A percentile compares a stretch with the other conserved stretches of the same genome.
These are phyloP conservation scores for Stemphylium lycopersici DNA, from an alignment of 2,329 filamentous ascomycete species.

Conservation along the genomic window DNA sequence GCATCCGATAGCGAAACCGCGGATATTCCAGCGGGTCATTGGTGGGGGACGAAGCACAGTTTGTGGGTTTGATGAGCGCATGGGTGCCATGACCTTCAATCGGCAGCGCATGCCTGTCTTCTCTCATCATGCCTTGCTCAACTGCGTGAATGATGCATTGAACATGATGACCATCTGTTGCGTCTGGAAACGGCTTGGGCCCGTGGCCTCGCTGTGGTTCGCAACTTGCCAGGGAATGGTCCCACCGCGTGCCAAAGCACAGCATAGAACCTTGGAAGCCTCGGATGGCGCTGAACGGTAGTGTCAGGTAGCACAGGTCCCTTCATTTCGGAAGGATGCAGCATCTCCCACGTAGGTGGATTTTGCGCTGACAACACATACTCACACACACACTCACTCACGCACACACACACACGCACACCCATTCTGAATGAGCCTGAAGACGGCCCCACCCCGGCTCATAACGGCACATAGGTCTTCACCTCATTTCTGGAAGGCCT, in stretches of 20 bases:
- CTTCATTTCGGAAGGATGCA: slow-evolving; percentile 50
- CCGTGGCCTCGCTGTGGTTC: slow-evolving; percentile 21
- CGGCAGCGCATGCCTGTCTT: slow-evolving; percentile 35
- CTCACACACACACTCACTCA: no score
- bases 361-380: slow-evolving; percentile 37
- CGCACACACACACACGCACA: slow-evolving; percentile 11
- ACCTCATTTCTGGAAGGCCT: slow-evolving; percentile 31
- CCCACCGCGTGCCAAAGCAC: slow-evolving; percentile 27
- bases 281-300: slow-evolving; percentile 20
- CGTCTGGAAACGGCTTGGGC: slow-evolving; percentile 25
- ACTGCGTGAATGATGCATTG: slow-evolving; percentile 18
- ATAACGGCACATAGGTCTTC: slow-evolving; percentile 27
- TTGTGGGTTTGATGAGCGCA: slow-evolving; percentile 46
- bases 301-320: slow-evolving; percentile 43
- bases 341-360: slow-evolving; percentile 45
- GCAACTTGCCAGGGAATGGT: slow-evolving; percentile 22
- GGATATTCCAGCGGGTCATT: slow-evolving; percentile 40
- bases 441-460: slow-evolving; percentile 35
- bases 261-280: slow-evolving; percentile 14
- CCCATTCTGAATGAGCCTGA: slow-evolving; percentile 43
- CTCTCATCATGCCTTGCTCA: slow-evolving; percentile 19
- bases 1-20: slow-evolving; percentile 33
- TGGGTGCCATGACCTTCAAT: slow-evolving; percentile 33
- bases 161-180: slow-evolving; percentile 14
- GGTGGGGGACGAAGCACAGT: slow-evolving; percentile 25